Evolutionary conservation across 441 rosid species (phyloP).

Genomic region (Omphalea diandra): DNA sequence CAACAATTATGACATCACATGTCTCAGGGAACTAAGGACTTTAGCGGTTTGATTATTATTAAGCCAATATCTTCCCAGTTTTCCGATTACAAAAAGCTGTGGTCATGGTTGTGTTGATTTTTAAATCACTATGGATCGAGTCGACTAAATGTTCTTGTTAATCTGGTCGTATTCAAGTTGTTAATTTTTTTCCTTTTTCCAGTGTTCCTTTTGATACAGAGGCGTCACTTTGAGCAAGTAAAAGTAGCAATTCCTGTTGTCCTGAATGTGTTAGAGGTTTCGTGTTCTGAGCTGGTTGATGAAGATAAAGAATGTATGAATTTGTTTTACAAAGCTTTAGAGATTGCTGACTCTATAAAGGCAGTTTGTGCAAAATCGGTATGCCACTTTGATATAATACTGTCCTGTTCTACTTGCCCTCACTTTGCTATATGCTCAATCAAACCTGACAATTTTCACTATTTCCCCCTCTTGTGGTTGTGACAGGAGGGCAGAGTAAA

Average conservation of each 20-base stretch:
- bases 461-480: background rate
- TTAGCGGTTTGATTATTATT: background rate
- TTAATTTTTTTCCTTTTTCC: conserved; percentile 22
- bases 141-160: background rate
- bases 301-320: conserved; percentile 34
- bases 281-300: conserved; percentile 40
- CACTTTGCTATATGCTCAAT: conserved; percentile 6
- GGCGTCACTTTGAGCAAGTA: conserved; percentile 77
- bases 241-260: conserved; percentile 68
- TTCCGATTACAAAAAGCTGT: background rate
- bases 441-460: conserved; percentile 14
- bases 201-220: conserved; percentile 59
- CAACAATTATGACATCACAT: background rate
- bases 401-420: conserved; percentile 8
- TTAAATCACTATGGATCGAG: background rate
- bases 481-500: conserved; percentile 53
- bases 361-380: conserved; percentile 61
- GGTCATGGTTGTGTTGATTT: background rate
- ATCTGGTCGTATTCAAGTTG: background rate
- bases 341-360: conserved; percentile 56
- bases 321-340: conserved; percentile 58
- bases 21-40: background rate
- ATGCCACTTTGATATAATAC: conserved; percentile 24
- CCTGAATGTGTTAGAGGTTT: conserved; percentile 52
- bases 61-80: background rate